phyloP scores from a whole-genome alignment of 208 protist species.

The Tritrichomonas foetus region DNA sequence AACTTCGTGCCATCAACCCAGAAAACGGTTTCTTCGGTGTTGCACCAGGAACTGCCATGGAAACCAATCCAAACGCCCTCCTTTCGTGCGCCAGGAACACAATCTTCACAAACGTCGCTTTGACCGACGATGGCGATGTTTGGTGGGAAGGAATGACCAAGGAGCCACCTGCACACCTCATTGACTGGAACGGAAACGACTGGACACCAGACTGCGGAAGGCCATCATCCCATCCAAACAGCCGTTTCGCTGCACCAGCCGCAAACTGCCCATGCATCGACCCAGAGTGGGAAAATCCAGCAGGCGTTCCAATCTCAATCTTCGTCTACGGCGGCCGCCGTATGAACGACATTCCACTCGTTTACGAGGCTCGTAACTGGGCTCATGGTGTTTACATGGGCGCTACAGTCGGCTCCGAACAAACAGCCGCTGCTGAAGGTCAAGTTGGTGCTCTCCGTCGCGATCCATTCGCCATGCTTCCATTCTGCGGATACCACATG shows the following conservation, averaged over 20 bases:
- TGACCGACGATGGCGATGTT: too few relatives aligned
- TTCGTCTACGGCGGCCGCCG: too few relatives aligned
- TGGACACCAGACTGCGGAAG: constrained; percentile 54
- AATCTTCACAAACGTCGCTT: constrained; percentile 68
- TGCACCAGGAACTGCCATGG: too few relatives aligned
- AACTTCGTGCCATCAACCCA: constrained; percentile 68
- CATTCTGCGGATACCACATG: constrained; percentile 74
- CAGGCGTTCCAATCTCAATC: constrained; percentile 68
- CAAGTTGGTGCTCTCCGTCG: constrained; percentile 52
- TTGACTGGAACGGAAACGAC: constrained; percentile 54
- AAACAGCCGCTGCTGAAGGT: constrained; percentile 64
- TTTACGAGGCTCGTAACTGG: constrained; percentile 65
- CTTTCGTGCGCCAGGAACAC: constrained; percentile 54
- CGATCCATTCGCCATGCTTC: constrained; percentile 72
- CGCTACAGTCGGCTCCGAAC: constrained; percentile 59
- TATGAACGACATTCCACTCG: too few relatives aligned
- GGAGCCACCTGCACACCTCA: too few relatives aligned
- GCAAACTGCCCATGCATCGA: constrained; percentile 66
- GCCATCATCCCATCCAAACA: constrained; percentile 62
- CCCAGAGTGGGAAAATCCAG: constrained; percentile 50
- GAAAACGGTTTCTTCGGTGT: too few relatives aligned
- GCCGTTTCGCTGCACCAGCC: constrained; percentile 59
- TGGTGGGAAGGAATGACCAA: constrained; percentile 71
- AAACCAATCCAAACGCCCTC: constrained; percentile 58
- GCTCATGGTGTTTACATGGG: constrained; percentile 67